Conservation (phyloP, 768 basidiomycete genomes). For the Boletus reticulatus region DNA sequence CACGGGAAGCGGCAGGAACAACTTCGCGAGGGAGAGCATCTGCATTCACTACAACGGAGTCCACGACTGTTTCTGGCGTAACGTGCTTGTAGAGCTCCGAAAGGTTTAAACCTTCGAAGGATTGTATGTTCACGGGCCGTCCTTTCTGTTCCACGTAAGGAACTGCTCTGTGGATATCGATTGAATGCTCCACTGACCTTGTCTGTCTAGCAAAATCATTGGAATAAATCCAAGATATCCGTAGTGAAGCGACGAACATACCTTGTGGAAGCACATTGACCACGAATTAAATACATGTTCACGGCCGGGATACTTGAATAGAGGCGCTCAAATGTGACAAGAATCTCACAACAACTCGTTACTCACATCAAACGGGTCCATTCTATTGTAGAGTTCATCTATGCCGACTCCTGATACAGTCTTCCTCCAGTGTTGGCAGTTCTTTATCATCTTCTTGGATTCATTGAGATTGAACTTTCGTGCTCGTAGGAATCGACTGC, state of each 20-base stretch:
- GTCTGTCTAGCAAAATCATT: conserved; percentile 48
- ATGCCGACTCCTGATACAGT: conserved; percentile 64
- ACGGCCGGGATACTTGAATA: conserved; percentile 63
- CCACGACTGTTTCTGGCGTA: conserved; percentile 61
- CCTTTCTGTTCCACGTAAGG: conserved; percentile 47
- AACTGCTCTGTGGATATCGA: neutral
- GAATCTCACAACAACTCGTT: neutral
- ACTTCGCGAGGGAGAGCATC: conserved; percentile 66
- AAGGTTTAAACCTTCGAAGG: conserved; percentile 59
- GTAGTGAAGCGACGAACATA: conserved; percentile 22
- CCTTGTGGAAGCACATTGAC: conserved; percentile 81
- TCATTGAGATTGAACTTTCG: conserved; percentile 60
- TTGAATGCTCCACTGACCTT: conserved; percentile 44
- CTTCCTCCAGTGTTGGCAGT: conserved; percentile 68
- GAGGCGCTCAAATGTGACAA: neutral
- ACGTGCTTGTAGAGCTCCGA: conserved; percentile 54
- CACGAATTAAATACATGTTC: conserved; percentile 69
- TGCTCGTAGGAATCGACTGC: conserved; percentile 74
- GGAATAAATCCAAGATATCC: neutral
- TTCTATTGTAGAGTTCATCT: conserved; percentile 56
- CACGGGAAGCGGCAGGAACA: conserved; percentile 60
- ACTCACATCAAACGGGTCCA: conserved; percentile 72
- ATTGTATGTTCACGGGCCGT: conserved; percentile 68
- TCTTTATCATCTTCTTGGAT: conserved; percentile 61
- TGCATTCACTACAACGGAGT: conserved; percentile 60